Evolutionary conservation across 306 rosid genomes (phyloP).

Genomic region (Malus orientalis): DNA sequence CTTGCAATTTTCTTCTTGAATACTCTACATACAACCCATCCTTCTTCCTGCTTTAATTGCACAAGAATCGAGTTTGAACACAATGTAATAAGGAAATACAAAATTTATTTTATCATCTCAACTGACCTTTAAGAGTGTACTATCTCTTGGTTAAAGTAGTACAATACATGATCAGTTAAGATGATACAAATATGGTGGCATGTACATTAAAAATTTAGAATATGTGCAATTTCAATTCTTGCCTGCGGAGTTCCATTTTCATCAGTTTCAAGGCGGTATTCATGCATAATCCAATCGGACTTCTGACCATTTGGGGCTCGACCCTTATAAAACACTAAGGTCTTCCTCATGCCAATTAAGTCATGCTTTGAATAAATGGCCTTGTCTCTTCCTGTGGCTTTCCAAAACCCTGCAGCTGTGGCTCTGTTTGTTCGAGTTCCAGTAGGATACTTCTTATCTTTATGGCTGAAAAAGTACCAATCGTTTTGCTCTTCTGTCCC

Average conservation of each 20-base stretch:
- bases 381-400: constrained; percentile 96
- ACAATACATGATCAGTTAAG: neutral
- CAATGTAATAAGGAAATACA: neutral
- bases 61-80: neutral
- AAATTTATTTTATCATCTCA: neutral
- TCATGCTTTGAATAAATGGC: constrained; percentile 82
- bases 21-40: constrained; percentile 93
- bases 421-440: constrained; percentile 95
- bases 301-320: constrained; percentile 96
- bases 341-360: constrained; percentile 86
- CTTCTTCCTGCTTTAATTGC: constrained; percentile 71
- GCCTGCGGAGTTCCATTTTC: constrained; percentile 86
- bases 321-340: constrained; percentile 82
- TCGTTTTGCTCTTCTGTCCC: constrained; percentile 86
- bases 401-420: constrained; percentile 92
- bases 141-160: neutral
- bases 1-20: constrained; percentile 88
- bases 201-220: neutral
- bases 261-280: constrained; percentile 79
- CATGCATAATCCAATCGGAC: constrained; percentile 98
- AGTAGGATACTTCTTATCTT: constrained; percentile 95
- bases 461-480: constrained; percentile 91
- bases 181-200: neutral
- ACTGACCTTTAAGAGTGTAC: neutral
- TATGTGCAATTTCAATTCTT: constrained; percentile 9